These are phyloP conservation scores for Umbilicus rupestris DNA, from an alignment of 164 flowering plant species.

Conservation along the genomic window DNA sequence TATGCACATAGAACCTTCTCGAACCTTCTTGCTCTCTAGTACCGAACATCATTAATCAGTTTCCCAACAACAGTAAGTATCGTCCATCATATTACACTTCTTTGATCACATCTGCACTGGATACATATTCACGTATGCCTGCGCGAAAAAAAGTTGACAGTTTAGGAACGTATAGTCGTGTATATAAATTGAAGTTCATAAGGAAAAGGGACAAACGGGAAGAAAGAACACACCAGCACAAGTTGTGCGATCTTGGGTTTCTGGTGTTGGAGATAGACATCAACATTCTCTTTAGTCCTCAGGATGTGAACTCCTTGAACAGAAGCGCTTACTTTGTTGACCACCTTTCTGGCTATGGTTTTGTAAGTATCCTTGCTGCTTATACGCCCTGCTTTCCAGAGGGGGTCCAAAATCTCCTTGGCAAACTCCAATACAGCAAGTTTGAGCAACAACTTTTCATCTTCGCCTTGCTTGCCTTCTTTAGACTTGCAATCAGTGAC, in stretches of 20 bases:
- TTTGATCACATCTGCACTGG: background rate
- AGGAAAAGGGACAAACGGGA: background rate
- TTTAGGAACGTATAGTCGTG: background rate
- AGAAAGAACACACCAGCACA: slow-evolving; percentile 37
- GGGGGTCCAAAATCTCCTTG: slow-evolving; percentile 49
- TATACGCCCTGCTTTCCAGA: slow-evolving; percentile 59
- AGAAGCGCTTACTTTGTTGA: slow-evolving; percentile 42
- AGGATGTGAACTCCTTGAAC: slow-evolving; percentile 37
- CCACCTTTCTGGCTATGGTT: slow-evolving; percentile 57
- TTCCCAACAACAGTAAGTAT: too few relatives aligned
- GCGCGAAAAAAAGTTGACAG: background rate
- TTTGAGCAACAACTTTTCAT: slow-evolving; percentile 36
- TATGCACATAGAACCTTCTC: too few relatives aligned
- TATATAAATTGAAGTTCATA: background rate
- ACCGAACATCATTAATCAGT: too few relatives aligned
- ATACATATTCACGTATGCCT: background rate
- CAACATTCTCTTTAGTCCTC: slow-evolving; percentile 40
- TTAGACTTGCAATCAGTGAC: slow-evolving; percentile 11
- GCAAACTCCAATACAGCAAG: slow-evolving; percentile 42
- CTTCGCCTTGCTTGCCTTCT: slow-evolving; percentile 21
- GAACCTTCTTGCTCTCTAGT: too few relatives aligned
- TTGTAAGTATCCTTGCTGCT: slow-evolving; percentile 43
- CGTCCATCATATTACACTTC: too few relatives aligned
- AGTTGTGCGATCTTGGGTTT: slow-evolving; percentile 51
- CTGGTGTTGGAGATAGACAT: slow-evolving; percentile 35